Evolutionary conservation across 768 basidiomycete genomes (phyloP), one percentile per base, ranked within the genome.

Genomic region (Mycena crocata): DNA sequence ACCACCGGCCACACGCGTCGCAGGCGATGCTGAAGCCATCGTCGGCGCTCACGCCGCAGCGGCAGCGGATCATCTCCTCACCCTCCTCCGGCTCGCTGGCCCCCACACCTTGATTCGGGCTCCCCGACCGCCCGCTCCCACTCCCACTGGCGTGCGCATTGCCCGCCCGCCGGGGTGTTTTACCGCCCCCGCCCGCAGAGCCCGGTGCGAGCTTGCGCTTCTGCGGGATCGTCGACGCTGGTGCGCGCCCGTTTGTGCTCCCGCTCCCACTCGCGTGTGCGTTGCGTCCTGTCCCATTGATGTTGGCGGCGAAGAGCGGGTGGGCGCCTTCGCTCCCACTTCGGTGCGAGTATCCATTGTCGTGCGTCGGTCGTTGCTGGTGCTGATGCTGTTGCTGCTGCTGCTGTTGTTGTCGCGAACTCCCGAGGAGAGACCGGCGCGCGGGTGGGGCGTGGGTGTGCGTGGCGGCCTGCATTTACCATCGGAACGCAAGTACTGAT

Each of bases 11-110:
- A 74, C 95, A 96, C 52, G 81, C 75, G 76, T 96, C 95, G 79
- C 95, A 96, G 13, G 91, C 92, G 67, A 96, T 93, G 13, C 89
- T 91, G 76, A 91, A 93, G 24, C 94, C 94, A 75, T 94, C 93
- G 78, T 94, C 94, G 73, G 88, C 84, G 49, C 83, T 79, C 66
- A 86, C 86, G 8, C 88, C 89, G 76, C 94, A 96, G 64, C 94
- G 91, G 75, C 94, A 96, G 49, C 83, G 81, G 57, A 90, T 88
- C 52, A 81, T 80, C 50, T 89, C 87, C 14, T 83, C 58, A 5
- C 62, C 65, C 31, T 52, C 42, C 63, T 40, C 73, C 48, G 40
- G 24, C 7, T 30, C 37, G 24, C 32, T n/a, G 9, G 26, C 50
- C 12, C 23, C 46, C 2, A 31, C 39, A 1, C 2, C 35, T 12